These are phyloP conservation scores for Naematelia aurantialba DNA, from an alignment of 768 basidiomycete genomes.

Conservation along the genomic window DNA sequence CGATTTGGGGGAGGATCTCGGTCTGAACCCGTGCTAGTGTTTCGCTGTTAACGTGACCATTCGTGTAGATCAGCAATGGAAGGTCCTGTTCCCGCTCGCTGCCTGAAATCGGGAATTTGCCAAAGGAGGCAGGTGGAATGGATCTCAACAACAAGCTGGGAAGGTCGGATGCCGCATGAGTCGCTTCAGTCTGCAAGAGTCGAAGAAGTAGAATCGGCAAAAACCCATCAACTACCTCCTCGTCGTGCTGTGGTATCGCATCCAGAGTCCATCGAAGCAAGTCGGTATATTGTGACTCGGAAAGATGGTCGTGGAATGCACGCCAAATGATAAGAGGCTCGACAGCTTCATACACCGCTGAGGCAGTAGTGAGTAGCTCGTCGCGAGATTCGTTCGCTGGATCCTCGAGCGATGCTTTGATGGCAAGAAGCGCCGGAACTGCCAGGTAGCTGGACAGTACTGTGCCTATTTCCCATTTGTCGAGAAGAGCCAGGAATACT, in stretches of 20 bases:
- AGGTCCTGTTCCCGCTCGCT: not conserved
- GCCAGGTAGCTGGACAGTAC: slow-evolving; percentile 72
- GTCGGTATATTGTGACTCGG: slow-evolving; percentile 49
- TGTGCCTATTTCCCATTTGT: slow-evolving; percentile 94
- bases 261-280: slow-evolving; percentile 70
- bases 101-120: not conserved
- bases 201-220: slow-evolving; percentile 73
- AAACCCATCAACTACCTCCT: slow-evolving; percentile 76
- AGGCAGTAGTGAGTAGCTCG: slow-evolving; percentile 75
- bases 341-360: slow-evolving; percentile 70
- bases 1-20: slow-evolving; percentile 25
- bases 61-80: not conserved
- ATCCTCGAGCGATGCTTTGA: slow-evolving; percentile 53
- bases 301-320: slow-evolving; percentile 56
- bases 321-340: slow-evolving; percentile 88
- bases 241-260: slow-evolving; percentile 74
- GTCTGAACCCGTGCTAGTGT: not conserved
- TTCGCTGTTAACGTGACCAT: not conserved
- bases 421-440: slow-evolving; percentile 71
- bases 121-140: not conserved
- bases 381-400: not conserved
- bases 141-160: not conserved
- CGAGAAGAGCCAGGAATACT: slow-evolving; percentile 87
- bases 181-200: slow-evolving; percentile 50
- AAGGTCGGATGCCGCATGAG: not conserved